phyloP scores from a whole-genome alignment of 2,329 filamentous ascomycete genomes.

The Calonectria henricotiae region DNA sequence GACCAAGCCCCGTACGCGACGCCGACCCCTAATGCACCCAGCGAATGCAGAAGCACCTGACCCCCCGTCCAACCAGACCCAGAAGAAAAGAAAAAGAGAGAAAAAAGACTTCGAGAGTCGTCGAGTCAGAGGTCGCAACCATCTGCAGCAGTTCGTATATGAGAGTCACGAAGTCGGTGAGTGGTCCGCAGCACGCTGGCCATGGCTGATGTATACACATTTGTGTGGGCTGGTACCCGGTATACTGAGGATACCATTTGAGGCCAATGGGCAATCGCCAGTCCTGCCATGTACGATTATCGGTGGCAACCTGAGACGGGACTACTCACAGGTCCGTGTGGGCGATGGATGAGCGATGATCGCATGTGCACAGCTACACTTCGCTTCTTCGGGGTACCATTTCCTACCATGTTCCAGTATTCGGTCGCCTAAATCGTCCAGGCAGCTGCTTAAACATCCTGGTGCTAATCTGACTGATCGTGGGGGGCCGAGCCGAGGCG shows the following conservation, averaged over 20 bases:
- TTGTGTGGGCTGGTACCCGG: slow-evolving; percentile 12
- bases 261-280: neutral
- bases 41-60: slow-evolving; percentile 30
- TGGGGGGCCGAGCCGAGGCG: slow-evolving; percentile 20
- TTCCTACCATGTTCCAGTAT: slow-evolving; percentile 17
- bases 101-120: slow-evolving; percentile 36
- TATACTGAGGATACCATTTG: neutral
- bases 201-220: slow-evolving; percentile 20
- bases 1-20: slow-evolving; percentile 32
- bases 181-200: slow-evolving; percentile 45
- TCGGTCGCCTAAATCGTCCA: slow-evolving; percentile 7
- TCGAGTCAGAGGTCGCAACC: slow-evolving; percentile 40
- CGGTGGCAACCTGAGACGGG: slow-evolving; percentile 5
- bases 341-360: slow-evolving; percentile 5
- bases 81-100: slow-evolving; percentile 23
- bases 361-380: slow-evolving; percentile 13
- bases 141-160: slow-evolving; percentile 49
- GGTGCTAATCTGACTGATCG: slow-evolving; percentile 25
- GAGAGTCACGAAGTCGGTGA: slow-evolving; percentile 51
- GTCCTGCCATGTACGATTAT: slow-evolving; percentile 6
- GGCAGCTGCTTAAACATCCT: slow-evolving; percentile 19
- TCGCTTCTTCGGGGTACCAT: slow-evolving; percentile 6
- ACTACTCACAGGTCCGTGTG: slow-evolving; percentile 16
- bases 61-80: slow-evolving; percentile 23
- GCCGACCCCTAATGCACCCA: slow-evolving; percentile 27